Evolutionary conservation across 345 rosid genomes (phyloP), one percentile per base, ranked within the genome.

Genomic region (Excoecaria cochinchinensis): DNA sequence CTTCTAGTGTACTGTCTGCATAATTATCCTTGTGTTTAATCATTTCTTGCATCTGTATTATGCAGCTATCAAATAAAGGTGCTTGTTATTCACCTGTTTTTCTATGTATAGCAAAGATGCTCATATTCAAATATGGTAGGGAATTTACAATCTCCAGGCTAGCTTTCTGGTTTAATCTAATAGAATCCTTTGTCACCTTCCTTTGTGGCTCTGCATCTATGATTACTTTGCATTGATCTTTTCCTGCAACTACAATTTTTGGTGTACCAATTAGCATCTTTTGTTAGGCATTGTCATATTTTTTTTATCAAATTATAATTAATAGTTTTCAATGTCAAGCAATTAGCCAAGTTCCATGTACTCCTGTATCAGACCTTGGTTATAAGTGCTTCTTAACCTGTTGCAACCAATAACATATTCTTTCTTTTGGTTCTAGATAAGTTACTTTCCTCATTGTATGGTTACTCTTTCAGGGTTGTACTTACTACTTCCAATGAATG

Each of bases 401-500:
- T 22, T 38, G 39, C 24, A 25, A 47, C 48, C 47, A 4, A 31
- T 73, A 12, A 31, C 51, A 3, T 53, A 64, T 39, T 22, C 39
- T 67, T 31, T 48, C 25, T 17, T 58, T 19, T 12, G 40, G n/a
- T 70, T 16, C 55, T 78, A 55, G 7, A 16, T 5, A 14, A 46
- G 17, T 71, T 52, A 64, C 19, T 79, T 51, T 40, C 55, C 57
- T 15, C 57, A 9, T 42, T 17, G 15, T 65, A 22, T 46, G 53
- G 3, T 73, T 73, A 77, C 53, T 56, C 70, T 42, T 74, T 52
- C 79, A 91, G 98, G 92, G 92, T 92, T 76, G 84, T 92, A 69
- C 89, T 95, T 62, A 89, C 96, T 53, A 85, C 92, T 74, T 90
- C 99, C 0, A 81, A 71, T 22, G 87, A 92, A 74, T 91, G 99